Evolutionary conservation across 2,329 filamentous ascomycete species (phyloP), one percentile per base, ranked within the genome.

Genomic region (Phialocephala subalpina): DNA sequence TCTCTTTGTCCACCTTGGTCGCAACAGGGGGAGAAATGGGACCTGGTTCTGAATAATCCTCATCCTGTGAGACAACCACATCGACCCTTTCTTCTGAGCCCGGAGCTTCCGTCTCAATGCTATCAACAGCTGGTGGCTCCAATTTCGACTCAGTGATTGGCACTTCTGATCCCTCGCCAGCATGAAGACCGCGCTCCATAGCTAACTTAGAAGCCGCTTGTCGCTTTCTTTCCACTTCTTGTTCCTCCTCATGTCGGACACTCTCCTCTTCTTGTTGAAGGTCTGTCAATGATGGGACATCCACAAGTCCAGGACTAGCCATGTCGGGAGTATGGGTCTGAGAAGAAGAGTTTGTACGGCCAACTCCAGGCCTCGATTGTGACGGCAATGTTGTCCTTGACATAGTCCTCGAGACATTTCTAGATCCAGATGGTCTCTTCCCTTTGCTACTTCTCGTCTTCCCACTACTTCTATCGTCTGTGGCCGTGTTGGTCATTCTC

Each of bases 401-500:
- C 0, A 86, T 79, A 12, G 85, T 86, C 64, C 85, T 80, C n/a
- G 87, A 89, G 0, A 85, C 80, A 11, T 85, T 88, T 63, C 87
- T 81, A n/a, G 74, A 72, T 22, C 63, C 68, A 9, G 70, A 66
- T 12, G 72, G 82, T 52, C 82, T 79, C 74, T 89, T 89, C 0
- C 87, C 87, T 69, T 88, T 89, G 70, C 84, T 89, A 68, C 84
- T 86, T 67, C 80, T 79, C 25, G 86, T 88, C 69, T 86, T 91
- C 55, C 85, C 87, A 73, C 91, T 94, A 71, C 90, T 90, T 55
- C 86, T 85, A 73, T 93, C 91, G 64, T 96, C 93, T 18, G 82
- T 81, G 49, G 81, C 81, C 35, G 82, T 77, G 3, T 80, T 80
- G 0, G 85, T 87, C n/a, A 85, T 86, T 70, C 91, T 88, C 60